Percentiles rank a stretch among this genome's conserved stretches.
Conservation (phyloP, 164 flowering plant genomes). For the Kingdonia uniflora region DNA sequence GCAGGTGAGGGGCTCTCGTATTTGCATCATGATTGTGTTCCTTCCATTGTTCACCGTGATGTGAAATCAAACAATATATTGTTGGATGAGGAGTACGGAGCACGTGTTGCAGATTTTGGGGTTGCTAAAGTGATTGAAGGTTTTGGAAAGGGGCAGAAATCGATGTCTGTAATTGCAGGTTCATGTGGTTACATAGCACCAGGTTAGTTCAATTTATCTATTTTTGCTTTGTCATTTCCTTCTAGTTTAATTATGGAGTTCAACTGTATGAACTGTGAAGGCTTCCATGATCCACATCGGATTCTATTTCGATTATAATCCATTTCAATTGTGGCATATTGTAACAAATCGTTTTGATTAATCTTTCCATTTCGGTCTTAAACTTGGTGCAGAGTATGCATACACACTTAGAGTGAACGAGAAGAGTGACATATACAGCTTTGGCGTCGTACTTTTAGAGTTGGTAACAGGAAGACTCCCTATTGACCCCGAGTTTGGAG, state of each 20-base stretch:
- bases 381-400: constrained; percentile 69
- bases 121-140: constrained; percentile 45
- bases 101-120: constrained; percentile 67
- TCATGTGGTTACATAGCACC: constrained; percentile 86
- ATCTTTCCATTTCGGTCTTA: not conserved
- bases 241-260: too few relatives aligned
- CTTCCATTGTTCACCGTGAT: constrained; percentile 65
- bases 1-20: constrained; percentile 69
- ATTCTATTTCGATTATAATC: too few relatives aligned
- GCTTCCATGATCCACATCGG: too few relatives aligned
- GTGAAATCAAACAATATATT: constrained; percentile 64
- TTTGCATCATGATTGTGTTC: constrained; percentile 71
- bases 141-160: constrained; percentile 26
- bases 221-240: not conserved
- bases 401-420: constrained; percentile 93
- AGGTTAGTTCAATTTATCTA: constrained; percentile 27
- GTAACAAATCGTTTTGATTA: too few relatives aligned
- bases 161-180: constrained; percentile 70
- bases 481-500: constrained; percentile 80
- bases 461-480: constrained; percentile 78
- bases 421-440: constrained; percentile 97
- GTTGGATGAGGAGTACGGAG: constrained; percentile 53
- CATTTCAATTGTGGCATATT: too few relatives aligned
- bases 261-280: too few relatives aligned
- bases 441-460: constrained; percentile 87